Evolutionary conservation across 345 rosid species (phyloP), one percentile per base, ranked within the genome.

Genomic region (Orychophragmus violaceus): DNA sequence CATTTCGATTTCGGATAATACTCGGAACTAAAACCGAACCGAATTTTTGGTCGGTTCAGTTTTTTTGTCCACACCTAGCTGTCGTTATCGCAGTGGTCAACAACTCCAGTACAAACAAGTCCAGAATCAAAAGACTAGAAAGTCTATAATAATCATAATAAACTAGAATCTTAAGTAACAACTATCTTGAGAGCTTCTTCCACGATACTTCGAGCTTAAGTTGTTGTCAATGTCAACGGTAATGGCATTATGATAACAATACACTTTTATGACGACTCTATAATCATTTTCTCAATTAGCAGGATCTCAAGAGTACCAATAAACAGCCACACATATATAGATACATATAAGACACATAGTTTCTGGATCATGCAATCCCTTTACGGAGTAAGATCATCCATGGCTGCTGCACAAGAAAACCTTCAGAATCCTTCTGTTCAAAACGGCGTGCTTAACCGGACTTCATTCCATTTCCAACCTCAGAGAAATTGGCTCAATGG

Each of bases 401-500:
- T 72, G 76, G 76, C 70, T 45, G 50, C n/a, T n/a, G n/a, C n/a
- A n/a, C n/a, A 48, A 5, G 30, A 64, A 37, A 37, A 70, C 74
- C 13, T 52, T 54, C 21, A 59, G 21, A 54, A 64, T 62, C 72
- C 25, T 62, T 53, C 24, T 11, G 50, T 11, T 28, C 70, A 2
- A 17, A 8, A 13, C 30, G 23, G 8, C 2, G 44, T 7, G 41
- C 59, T 18, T 69, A 27, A 67, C 44, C 72, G 74, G 29, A 74
- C 83, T 22, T 62, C 64, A 16, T 76, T 69, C 55, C 83, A 80
- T 69, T 76, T 80, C 66, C 83, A 74, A 25, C 55, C 80, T 74
- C 62, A 49, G 42, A 60, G 59, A 52, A 77, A 80, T 28, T 80
- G 83, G 83, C 45, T 80, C 17, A 80, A 77, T 45, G 83, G 83